phyloP scores from a whole-genome alignment of 108 stramenopile genomes.

The Hondaea fermentalgiana region DNA sequence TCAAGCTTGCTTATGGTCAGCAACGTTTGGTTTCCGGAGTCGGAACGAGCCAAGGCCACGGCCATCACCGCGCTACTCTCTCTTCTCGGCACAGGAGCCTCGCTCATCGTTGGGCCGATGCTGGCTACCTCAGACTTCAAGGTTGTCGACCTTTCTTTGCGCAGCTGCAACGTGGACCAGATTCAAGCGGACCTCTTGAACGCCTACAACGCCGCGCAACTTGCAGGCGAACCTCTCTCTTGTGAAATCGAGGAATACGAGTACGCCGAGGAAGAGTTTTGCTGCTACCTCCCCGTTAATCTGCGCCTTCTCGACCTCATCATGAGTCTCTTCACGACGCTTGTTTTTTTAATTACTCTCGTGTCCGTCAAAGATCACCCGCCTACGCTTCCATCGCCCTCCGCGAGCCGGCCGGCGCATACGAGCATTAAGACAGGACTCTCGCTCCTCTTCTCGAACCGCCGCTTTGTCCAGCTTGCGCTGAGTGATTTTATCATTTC shows the following conservation, averaged over 20 bases:
- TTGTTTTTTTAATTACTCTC: background rate
- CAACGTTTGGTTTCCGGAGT: background rate
- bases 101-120: background rate
- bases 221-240: too few relatives aligned
- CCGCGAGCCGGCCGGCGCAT: background rate
- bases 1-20: background rate
- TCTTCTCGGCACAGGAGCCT: background rate
- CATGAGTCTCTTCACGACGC: background rate
- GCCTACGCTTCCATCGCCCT: background rate
- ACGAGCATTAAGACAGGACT: background rate
- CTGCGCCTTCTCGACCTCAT: background rate
- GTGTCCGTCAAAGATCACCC: background rate
- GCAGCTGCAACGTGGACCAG: background rate
- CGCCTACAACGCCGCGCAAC: too few relatives aligned
- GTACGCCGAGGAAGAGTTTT: background rate
- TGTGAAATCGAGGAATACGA: too few relatives aligned
- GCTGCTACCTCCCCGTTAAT: background rate
- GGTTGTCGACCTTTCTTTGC: background rate
- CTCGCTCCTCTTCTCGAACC: background rate
- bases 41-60: background rate
- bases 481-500: background rate
- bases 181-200: too few relatives aligned
- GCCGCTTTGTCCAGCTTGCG: background rate
- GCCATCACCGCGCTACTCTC: background rate
- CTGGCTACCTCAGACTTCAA: background rate